phyloP scores from a whole-genome alignment of 2,329 filamentous ascomycete genomes.

The Fusarium neocosmosporiellum region DNA sequence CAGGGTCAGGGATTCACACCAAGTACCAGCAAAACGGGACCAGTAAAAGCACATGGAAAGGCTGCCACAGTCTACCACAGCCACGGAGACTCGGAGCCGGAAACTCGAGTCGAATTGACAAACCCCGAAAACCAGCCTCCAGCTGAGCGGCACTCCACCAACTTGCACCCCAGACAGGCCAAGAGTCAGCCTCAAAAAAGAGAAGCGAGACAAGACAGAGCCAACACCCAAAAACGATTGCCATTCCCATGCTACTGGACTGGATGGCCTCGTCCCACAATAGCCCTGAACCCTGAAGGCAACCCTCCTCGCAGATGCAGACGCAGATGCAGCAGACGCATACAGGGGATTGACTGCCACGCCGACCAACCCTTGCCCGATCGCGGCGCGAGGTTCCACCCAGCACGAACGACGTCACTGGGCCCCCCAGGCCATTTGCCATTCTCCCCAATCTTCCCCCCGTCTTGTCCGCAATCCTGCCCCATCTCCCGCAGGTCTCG shows the following conservation, averaged over 20 bases:
- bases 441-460: constrained; percentile 22
- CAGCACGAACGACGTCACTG: constrained; percentile 36
- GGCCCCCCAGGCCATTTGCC: constrained; percentile 30
- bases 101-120: constrained; percentile 15
- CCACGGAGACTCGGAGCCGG: constrained; percentile 3
- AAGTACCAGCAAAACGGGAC: neutral
- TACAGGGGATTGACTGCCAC: constrained; percentile 5
- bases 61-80: neutral
- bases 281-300: constrained; percentile 23
- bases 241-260: constrained; percentile 16
- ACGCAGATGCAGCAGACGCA: constrained; percentile 7
- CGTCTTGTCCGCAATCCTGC: constrained; percentile 12
- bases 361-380: constrained; percentile 25
- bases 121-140: neutral
- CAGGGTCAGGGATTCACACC: neutral
- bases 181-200: constrained; percentile 15
- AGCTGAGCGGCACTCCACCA: constrained; percentile 13
- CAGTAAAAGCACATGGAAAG: neutral
- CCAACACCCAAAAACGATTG: constrained; percentile 4
- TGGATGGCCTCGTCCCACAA: constrained; percentile 14
- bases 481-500: constrained; percentile 32
- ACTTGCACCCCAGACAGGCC: constrained; percentile 7
- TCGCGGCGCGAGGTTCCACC: constrained; percentile 25
- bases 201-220: constrained; percentile 20
- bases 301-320: constrained; percentile 11